phyloP scores from a whole-genome alignment of 2,329 filamentous ascomycete species.

The Colletotrichum zoysiae region DNA sequence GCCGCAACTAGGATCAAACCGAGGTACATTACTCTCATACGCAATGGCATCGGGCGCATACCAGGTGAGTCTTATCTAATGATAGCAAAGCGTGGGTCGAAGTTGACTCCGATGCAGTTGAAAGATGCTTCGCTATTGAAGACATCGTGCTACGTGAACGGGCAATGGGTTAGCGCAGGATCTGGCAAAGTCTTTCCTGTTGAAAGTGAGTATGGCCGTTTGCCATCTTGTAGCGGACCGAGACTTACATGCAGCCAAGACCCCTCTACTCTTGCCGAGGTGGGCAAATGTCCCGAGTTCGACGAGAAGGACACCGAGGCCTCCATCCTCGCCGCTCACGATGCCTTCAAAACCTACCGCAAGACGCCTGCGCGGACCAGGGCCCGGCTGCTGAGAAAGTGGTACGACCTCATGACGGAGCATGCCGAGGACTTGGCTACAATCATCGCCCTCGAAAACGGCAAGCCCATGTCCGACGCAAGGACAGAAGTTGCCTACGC shows the following conservation, averaged over 20 bases:
- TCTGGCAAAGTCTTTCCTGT: slow-evolving; percentile 82
- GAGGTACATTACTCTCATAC: slow-evolving; percentile 14
- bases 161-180: slow-evolving; percentile 79
- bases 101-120: slow-evolving; percentile 54
- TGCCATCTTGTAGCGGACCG: background rate
- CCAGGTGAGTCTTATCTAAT: slow-evolving; percentile 13
- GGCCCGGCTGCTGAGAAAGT: slow-evolving; percentile 70
- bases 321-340: slow-evolving; percentile 77
- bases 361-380: slow-evolving; percentile 71
- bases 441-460: slow-evolving; percentile 79
- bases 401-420: slow-evolving; percentile 76
- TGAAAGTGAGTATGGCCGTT: slow-evolving; percentile 57
- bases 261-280: slow-evolving; percentile 76
- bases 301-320: slow-evolving; percentile 74
- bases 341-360: slow-evolving; percentile 72
- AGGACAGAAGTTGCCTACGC: slow-evolving; percentile 70
- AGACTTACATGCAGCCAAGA: slow-evolving; percentile 59
- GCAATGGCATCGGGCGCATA: slow-evolving; percentile 29
- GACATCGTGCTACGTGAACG: slow-evolving; percentile 79
- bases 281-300: slow-evolving; percentile 81
- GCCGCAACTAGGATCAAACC: slow-evolving; percentile 11
- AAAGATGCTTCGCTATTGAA: slow-evolving; percentile 77
- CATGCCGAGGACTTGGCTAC: slow-evolving; percentile 75
- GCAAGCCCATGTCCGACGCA: slow-evolving; percentile 74
- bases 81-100: background rate